phyloP scores from a whole-genome alignment of 176 grass and related monocot species.

The Carex scoparia region DNA sequence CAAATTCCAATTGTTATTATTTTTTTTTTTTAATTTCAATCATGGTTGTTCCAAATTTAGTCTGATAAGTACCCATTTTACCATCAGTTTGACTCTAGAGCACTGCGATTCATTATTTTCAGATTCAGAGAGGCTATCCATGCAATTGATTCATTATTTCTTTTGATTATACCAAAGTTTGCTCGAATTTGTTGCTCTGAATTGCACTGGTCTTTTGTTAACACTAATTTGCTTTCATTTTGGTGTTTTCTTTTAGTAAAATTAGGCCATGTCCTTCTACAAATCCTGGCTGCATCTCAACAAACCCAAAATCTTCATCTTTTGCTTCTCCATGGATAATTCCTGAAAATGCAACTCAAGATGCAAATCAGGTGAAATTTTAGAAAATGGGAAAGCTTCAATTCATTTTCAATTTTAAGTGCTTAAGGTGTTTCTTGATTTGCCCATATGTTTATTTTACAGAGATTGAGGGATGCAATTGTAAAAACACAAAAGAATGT shows the following conservation, averaged over 20 bases:
- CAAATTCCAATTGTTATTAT: background rate
- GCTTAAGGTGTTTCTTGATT: background rate
- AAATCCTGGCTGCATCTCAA: constrained; percentile 79
- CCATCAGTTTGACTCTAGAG: background rate
- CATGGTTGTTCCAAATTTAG: background rate
- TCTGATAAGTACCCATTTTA: background rate
- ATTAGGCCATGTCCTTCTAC: constrained; percentile 82
- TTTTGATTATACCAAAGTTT: background rate
- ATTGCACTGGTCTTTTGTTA: background rate
- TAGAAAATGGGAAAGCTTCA: background rate
- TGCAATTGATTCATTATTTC: background rate
- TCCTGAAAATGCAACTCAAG: constrained; percentile 42
- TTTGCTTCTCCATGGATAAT: constrained; percentile 71
- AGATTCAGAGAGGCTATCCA: background rate
- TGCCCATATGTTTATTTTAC: background rate
- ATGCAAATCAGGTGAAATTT: constrained; percentile 30
- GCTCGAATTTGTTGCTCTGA: background rate
- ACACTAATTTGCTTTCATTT: background rate
- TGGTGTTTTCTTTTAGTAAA: constrained; percentile 35
- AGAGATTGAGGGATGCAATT: constrained; percentile 65
- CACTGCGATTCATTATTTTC: no score
- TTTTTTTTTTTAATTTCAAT: background rate
- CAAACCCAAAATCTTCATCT: constrained; percentile 70
- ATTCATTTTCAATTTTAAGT: background rate
- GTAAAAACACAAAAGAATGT: constrained; percentile 66